Conservation (phyloP, 2,329 filamentous ascomycete species). For the Fusarium veterinarium region DNA sequence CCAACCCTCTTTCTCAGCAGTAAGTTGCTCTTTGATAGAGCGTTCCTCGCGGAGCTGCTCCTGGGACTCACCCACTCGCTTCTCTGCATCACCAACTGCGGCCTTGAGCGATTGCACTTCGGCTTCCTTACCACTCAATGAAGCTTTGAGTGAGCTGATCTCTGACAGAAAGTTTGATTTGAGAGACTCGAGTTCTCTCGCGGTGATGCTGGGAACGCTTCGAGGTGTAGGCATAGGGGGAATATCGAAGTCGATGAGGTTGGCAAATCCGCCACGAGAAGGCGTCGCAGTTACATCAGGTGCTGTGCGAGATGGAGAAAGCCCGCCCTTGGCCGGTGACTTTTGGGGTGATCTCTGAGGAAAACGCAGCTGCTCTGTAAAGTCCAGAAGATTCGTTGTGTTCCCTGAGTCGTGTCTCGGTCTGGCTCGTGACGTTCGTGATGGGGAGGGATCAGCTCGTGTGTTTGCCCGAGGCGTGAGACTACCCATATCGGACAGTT, state of each 20-base stretch:
- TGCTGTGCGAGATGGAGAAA: constrained; percentile 49
- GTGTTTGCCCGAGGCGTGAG: constrained; percentile 52
- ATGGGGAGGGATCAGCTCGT: constrained; percentile 49
- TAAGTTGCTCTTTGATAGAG: constrained; percentile 74
- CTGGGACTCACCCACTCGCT: constrained; percentile 86
- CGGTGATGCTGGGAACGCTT: constrained; percentile 89
- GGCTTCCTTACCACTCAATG: constrained; percentile 90
- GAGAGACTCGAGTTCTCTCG: constrained; percentile 89
- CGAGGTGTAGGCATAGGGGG: constrained; percentile 93
- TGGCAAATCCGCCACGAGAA: constrained; percentile 65
- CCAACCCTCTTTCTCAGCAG: constrained; percentile 83
- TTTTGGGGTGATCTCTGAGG: constrained; percentile 63
- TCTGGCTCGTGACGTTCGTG: constrained; percentile 51
- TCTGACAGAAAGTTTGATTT: constrained; percentile 93
- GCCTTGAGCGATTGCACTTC: constrained; percentile 89
- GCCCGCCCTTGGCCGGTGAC: constrained; percentile 58
- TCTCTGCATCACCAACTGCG: constrained; percentile 89
- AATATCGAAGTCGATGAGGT: constrained; percentile 82
- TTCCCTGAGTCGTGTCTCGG: constrained; percentile 61
- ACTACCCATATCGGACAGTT: constrained; percentile 56
- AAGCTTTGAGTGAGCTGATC: constrained; percentile 93
- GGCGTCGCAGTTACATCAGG: constrained; percentile 57
- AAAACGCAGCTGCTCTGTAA: constrained; percentile 77
- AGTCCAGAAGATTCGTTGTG: constrained; percentile 86
- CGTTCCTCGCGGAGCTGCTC: constrained; percentile 86